Evolutionary conservation across 495 filamentous ascomycete genomes (phyloP), one percentile per base, ranked within the genome.

Genomic region (Symbiotaphrina buchneri): DNA sequence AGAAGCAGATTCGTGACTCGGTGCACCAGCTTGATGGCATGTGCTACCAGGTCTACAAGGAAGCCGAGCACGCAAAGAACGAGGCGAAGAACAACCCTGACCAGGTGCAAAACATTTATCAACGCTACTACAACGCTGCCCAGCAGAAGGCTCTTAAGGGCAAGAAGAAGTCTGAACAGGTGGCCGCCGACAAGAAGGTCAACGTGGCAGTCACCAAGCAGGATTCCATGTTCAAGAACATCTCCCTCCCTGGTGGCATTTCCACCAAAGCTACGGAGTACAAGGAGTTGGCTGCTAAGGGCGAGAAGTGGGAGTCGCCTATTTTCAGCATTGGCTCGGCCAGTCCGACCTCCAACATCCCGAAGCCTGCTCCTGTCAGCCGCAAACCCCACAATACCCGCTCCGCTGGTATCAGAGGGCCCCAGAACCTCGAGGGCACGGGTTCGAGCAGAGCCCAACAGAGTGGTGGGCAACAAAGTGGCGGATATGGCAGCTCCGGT

Each of bases 241-340:
- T 97, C 49, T 65, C 74, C 28, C 64, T 97, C 1, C 84, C 84
- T 16, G 83, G 83, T 32, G 83, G 83, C 36, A 84, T 93, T 49
- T 81, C 76, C 33, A 74, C 65, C 55, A 94, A 93, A 65, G 85
- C 87, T 13, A 91, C 85, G 32, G 78, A 93, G 51, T 95, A 85
- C 60, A 81, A 71, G 50, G 71, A 94, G 26, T 59, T 93, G 23
- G 79, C 87, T 10, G 55, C 58, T 32, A 82, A 81, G 61, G 87
- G 90, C 30, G 74, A 94, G 41, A 73, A 71, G 49, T 97, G 87
- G 87, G 74, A 93, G 55, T 85, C 74, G 18, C 82, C 90, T 19
- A 69, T 97, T 43, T 97, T 97, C 61, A 71, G 65, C 43, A 73
- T 95, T 38, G 90, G 87, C 31, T 58, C 52, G n/a, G 81, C 85